Percentiles rank a stretch among this genome's conserved stretches.
Evolutionary conservation across 352 stramenopile species (phyloP).

Genomic region (Pythium monospermum): DNA sequence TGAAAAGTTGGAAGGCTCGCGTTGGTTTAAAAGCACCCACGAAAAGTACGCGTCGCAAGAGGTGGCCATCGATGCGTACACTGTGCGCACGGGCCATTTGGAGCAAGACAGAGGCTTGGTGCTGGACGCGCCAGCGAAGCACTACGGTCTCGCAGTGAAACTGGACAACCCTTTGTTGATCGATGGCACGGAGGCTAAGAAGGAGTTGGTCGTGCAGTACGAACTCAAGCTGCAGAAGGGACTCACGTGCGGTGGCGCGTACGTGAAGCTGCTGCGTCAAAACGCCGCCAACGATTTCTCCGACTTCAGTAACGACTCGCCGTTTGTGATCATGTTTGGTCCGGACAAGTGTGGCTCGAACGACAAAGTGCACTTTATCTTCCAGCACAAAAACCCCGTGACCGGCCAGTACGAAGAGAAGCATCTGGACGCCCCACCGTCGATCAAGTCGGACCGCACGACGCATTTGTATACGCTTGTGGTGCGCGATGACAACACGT

Average conservation of each 20-base stretch:
- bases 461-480: constrained; percentile 93
- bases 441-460: constrained; percentile 77
- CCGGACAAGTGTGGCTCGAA: constrained; percentile 92
- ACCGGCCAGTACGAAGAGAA: constrained; percentile 93
- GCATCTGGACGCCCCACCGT: constrained; percentile 78
- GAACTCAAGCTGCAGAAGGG: constrained; percentile 92
- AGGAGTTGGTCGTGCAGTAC: constrained; percentile 93
- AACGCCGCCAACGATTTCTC: constrained; percentile 41
- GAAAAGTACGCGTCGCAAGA: constrained; percentile 79
- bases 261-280: constrained; percentile 91
- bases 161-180: constrained; percentile 58
- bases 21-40: constrained; percentile 81
- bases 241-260: constrained; percentile 89
- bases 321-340: constrained; percentile 95
- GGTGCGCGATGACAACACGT: constrained; percentile 87
- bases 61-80: constrained; percentile 62
- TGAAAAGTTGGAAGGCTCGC: constrained; percentile 49
- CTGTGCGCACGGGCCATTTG: constrained; percentile 42
- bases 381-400: constrained; percentile 92
- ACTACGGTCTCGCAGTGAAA: constrained; percentile 78
- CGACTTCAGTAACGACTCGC: constrained; percentile 79
- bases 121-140: constrained; percentile 59
- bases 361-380: constrained; percentile 95
- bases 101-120: constrained; percentile 67
- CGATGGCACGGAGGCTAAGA: constrained; percentile 56